phyloP scores from a whole-genome alignment of 139 green algal species.

The Chlamydomonas incerta region DNA sequence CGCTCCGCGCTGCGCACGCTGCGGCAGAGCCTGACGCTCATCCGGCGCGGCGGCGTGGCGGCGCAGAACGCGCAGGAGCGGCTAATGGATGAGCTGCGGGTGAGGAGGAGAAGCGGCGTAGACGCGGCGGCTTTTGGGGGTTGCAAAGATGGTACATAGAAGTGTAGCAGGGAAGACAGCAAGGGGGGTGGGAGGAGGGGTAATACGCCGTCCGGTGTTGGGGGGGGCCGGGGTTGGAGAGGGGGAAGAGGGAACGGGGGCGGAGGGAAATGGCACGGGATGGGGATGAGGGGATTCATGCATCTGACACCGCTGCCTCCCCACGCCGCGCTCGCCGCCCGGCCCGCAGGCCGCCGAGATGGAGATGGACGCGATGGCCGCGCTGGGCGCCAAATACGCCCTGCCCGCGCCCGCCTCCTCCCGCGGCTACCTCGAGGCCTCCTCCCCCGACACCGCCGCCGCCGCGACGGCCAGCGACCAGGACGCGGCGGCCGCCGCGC shows the following conservation, averaged over 20 bases:
- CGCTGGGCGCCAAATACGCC: background rate
- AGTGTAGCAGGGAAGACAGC: background rate
- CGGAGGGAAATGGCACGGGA: too few species aligned
- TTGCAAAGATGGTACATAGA: too few species aligned
- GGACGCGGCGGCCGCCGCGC: too few species aligned
- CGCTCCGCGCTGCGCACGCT: conserved; percentile 28
- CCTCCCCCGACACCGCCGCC: background rate
- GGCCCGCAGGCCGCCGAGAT: background rate
- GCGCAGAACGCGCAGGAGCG: conserved; percentile 32
- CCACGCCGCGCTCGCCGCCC: too few species aligned
- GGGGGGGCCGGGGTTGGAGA: too few species aligned
- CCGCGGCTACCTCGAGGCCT: background rate
- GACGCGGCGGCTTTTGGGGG: too few species aligned
- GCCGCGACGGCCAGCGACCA: background rate
- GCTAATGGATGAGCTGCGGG: conserved; percentile 26
- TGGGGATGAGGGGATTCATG: too few species aligned
- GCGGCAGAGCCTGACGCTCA: conserved; percentile 19
- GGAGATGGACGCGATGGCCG: background rate
- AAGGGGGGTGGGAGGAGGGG: background rate
- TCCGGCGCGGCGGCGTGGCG: conserved; percentile 9
- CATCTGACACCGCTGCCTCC: too few species aligned
- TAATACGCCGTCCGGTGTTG: too few species aligned
- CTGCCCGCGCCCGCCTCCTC: background rate
- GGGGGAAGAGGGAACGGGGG: too few species aligned
- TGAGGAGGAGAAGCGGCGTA: too few species aligned